A percentile compares a stretch with the other conserved stretches of the same genome.
These are phyloP conservation scores for Amanita jacksonii DNA, from an alignment of 768 basidiomycete species.

Conservation along the genomic window DNA sequence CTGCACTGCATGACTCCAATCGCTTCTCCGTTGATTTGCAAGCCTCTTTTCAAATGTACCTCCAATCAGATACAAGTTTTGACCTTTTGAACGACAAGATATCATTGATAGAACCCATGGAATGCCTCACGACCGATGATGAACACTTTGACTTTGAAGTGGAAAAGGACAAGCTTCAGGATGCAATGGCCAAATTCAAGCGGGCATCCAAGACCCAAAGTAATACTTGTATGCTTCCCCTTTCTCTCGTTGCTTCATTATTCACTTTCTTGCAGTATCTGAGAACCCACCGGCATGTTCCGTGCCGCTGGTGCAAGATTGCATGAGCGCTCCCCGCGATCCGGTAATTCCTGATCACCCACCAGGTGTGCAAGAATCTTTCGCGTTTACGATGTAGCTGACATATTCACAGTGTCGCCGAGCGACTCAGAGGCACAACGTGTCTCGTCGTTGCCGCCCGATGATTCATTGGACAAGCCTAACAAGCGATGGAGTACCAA, in stretches of 20 bases:
- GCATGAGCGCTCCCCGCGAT: too few species aligned
- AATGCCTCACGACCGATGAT: slow-evolving; percentile 20
- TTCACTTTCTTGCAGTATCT: not conserved
- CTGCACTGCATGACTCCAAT: slow-evolving; percentile 19
- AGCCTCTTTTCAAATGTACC: slow-evolving; percentile 37
- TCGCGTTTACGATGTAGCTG: not conserved
- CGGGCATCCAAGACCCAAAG: not conserved
- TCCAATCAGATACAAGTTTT: slow-evolving; percentile 37
- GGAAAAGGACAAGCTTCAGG: slow-evolving; percentile 16
- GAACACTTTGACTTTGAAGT: slow-evolving; percentile 28
- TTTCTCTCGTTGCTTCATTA: not conserved
- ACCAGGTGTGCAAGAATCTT: not conserved
- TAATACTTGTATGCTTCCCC: not conserved
- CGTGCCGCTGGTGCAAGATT: not conserved
- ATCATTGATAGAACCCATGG: slow-evolving; percentile 25
- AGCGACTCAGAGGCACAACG: too few species aligned
- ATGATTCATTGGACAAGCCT: not conserved
- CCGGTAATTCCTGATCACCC: too few species aligned
- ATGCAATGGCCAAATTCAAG: slow-evolving; percentile 7
- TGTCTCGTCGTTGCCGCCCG: too few species aligned
- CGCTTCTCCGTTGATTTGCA: slow-evolving; percentile 37
- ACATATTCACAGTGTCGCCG: slow-evolving; percentile 1
- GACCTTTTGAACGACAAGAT: slow-evolving; percentile 45
- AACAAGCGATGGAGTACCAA: slow-evolving; percentile 1
- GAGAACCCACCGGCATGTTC: not conserved